Conservation (phyloP, 2,329 filamentous ascomycete species). For the Paracamarosporium sp. region DNA sequence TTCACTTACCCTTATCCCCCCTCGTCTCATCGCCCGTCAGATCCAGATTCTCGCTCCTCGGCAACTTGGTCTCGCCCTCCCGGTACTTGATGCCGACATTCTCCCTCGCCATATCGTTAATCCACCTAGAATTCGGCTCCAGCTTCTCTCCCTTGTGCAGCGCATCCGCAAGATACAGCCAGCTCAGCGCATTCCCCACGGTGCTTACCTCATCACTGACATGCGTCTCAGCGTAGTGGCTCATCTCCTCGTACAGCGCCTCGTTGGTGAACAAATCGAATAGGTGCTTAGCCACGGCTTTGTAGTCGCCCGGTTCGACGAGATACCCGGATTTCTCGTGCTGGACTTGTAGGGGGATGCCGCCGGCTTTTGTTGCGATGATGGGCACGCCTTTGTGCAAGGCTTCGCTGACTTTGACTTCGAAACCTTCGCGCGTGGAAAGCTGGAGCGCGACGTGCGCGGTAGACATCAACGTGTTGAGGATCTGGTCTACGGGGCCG, state of each 20-base stretch:
- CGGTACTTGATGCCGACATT: constrained; percentile 67
- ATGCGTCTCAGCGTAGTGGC: constrained; percentile 65
- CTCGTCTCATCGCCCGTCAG: constrained; percentile 4
- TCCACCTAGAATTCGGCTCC: constrained; percentile 68
- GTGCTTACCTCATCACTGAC: constrained; percentile 85
- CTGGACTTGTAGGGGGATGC: constrained; percentile 80
- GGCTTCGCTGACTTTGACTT: constrained; percentile 85
- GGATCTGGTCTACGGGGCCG: constrained; percentile 78
- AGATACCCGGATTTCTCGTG: constrained; percentile 75
- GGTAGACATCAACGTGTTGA: constrained; percentile 77
- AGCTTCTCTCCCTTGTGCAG: constrained; percentile 65
- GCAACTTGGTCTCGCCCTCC: constrained; percentile 67
- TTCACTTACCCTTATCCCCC: background rate
- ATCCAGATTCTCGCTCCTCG: constrained; percentile 41
- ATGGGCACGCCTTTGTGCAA: constrained; percentile 80
- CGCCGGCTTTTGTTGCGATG: constrained; percentile 77
- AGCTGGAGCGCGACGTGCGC: constrained; percentile 78
- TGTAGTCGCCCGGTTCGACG: constrained; percentile 73
- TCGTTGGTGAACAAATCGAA: constrained; percentile 70
- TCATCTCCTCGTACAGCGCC: constrained; percentile 72
- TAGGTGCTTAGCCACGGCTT: constrained; percentile 72
- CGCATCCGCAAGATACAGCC: constrained; percentile 78
- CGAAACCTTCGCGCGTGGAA: constrained; percentile 82
- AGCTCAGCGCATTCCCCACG: constrained; percentile 76
- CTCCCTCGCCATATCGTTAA: constrained; percentile 76